phyloP scores from a whole-genome alignment of 352 stramenopile species.

The Phytophthora fragariaefolia region DNA sequence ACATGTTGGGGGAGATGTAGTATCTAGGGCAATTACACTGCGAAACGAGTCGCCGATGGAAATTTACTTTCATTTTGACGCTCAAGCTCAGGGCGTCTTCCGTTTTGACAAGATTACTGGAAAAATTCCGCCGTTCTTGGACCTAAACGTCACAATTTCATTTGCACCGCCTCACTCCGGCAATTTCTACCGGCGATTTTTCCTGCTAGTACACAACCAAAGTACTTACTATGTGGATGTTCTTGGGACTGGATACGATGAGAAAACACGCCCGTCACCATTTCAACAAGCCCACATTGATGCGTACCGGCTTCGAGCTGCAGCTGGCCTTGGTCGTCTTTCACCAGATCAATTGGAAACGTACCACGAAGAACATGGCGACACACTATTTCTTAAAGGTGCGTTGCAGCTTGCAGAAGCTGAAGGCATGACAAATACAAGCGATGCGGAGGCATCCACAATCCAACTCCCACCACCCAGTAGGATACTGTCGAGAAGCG shows the following conservation, averaged over 20 bases:
- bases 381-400: constrained; percentile 71
- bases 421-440: constrained; percentile 18
- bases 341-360: constrained; percentile 86
- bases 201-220: constrained; percentile 88
- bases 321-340: constrained; percentile 65
- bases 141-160: constrained; percentile 81
- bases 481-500: constrained; percentile 81
- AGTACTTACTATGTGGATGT: constrained; percentile 87
- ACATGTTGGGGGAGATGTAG: constrained; percentile 47
- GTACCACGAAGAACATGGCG: constrained; percentile 73
- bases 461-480: constrained; percentile 30
- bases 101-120: constrained; percentile 83
- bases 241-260: constrained; percentile 90
- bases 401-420: constrained; percentile 39
- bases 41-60: constrained; percentile 80
- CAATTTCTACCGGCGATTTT: constrained; percentile 94
- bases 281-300: constrained; percentile 93
- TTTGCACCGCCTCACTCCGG: constrained; percentile 79
- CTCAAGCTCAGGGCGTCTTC: constrained; percentile 82
- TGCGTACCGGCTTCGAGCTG: constrained; percentile 67
- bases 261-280: constrained; percentile 89
- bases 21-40: constrained; percentile 83
- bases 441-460: constrained; percentile 5
- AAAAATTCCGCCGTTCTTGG: constrained; percentile 79
- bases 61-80: constrained; percentile 82